Evolutionary conservation across 345 rosid genomes (phyloP).

Genomic region (Clarkia xantiana): DNA sequence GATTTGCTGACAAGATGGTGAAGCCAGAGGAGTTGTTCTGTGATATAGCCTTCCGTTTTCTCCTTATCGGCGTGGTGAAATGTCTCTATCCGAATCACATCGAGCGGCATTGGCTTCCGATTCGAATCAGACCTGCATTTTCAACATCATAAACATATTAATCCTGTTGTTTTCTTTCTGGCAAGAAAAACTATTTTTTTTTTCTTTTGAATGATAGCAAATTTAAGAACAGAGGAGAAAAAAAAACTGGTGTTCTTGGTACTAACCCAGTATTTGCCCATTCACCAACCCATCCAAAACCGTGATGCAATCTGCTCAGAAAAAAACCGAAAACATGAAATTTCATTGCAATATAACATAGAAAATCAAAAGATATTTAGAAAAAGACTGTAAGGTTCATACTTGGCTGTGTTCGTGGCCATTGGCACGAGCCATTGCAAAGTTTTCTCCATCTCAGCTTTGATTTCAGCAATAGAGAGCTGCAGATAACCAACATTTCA

Average conservation of each 20-base stretch:
- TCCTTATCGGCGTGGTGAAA: conserved; percentile 78
- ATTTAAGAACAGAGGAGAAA: not conserved
- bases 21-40: conserved; percentile 65
- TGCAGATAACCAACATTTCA: conserved; percentile 17
- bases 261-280: conserved; percentile 98
- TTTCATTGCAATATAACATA: not conserved
- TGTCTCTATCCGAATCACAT: conserved; percentile 61
- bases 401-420: conserved; percentile 92
- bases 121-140: conserved; percentile 43
- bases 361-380: not conserved
- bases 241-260: conserved; percentile 4
- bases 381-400: conserved; percentile 8
- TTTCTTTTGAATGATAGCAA: not conserved
- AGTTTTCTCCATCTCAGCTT: conserved; percentile 94
- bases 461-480: conserved; percentile 71
- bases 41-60: conserved; percentile 64
- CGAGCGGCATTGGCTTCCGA: conserved; percentile 32
- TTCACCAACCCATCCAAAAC: conserved; percentile 99
- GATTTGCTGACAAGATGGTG: conserved; percentile 51
- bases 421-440: conserved; percentile 97
- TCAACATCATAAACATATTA: not conserved
- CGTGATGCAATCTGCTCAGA: conserved; percentile 76
- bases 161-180: no score
- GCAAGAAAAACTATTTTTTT: no score
- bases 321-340: no score